These are phyloP conservation scores for Ophiostoma montium DNA, from an alignment of 2,329 filamentous ascomycete genomes.

Conservation along the genomic window DNA sequence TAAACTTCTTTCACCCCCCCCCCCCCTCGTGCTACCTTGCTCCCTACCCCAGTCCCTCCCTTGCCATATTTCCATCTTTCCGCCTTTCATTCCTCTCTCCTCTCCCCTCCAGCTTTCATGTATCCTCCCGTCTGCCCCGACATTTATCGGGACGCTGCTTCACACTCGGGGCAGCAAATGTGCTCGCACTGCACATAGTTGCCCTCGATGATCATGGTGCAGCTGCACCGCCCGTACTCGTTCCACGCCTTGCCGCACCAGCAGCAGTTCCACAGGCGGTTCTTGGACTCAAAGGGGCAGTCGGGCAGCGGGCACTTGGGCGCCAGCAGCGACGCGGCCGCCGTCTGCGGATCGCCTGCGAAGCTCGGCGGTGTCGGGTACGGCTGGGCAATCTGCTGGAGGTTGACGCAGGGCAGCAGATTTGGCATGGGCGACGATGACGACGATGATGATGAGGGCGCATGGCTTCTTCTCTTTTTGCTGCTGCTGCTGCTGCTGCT, in stretches of 20 bases:
- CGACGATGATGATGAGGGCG: conserved; percentile 8
- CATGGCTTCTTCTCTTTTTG: conserved; percentile 6
- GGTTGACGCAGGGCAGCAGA: conserved; percentile 29
- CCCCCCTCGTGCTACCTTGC: too few relatives aligned
- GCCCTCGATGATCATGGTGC: conserved; percentile 37
- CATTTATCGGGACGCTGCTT: conserved; percentile 17
- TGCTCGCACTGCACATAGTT: conserved; percentile 37
- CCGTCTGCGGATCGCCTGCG: conserved; percentile 18
- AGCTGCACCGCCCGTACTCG: conserved; percentile 33
- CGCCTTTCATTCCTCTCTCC: too few relatives aligned
- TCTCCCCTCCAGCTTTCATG: too few relatives aligned
- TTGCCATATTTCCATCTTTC: too few relatives aligned
- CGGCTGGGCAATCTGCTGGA: conserved; percentile 28
- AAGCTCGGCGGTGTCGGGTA: conserved; percentile 34
- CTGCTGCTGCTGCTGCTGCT: conserved; percentile 3
- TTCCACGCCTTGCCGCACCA: conserved; percentile 43
- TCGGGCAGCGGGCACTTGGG: conserved; percentile 31
- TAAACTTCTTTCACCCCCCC: too few relatives aligned
- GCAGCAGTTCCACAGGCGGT: conserved; percentile 40
- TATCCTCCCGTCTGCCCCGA: too few relatives aligned
- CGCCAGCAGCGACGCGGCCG: conserved; percentile 18
- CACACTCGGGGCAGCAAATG: conserved; percentile 37
- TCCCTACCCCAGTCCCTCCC: too few relatives aligned
- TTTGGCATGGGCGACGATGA: conserved; percentile 11
- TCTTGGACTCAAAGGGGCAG: conserved; percentile 35